Conservation (phyloP, 768 basidiomycete genomes). For the Collybiopsis confluens region DNA sequence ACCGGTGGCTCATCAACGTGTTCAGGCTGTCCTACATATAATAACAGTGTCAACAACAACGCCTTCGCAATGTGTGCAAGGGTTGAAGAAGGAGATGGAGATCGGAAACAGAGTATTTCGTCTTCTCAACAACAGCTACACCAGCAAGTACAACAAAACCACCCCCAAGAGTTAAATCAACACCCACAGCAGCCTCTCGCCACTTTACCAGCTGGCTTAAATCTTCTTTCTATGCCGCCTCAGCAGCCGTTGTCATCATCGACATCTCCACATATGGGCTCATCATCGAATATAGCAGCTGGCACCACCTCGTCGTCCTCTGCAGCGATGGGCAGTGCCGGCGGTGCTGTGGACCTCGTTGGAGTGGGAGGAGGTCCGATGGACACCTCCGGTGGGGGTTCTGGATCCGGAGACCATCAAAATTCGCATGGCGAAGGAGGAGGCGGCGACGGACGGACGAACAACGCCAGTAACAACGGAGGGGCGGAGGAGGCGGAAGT, state of each 20-base stretch:
- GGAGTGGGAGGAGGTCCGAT: too few species aligned
- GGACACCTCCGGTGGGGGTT: background rate
- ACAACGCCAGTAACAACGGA: slow-evolving; percentile 10
- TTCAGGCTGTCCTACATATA: slow-evolving; percentile 94
- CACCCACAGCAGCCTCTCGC: too few species aligned
- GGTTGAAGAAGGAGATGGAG: slow-evolving; percentile 21
- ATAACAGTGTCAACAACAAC: slow-evolving; percentile 92
- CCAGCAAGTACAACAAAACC: too few species aligned
- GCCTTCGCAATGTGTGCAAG: slow-evolving; percentile 45
- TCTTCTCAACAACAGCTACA: slow-evolving; percentile 14
- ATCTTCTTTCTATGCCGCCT: background rate
- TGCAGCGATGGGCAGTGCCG: too few species aligned
- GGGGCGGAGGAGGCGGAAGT: slow-evolving; percentile 7
- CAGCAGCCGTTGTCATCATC: background rate
- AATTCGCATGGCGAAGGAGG: background rate
- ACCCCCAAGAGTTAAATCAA: too few species aligned
- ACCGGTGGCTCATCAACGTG: slow-evolving; percentile 93
- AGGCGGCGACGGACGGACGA: slow-evolving; percentile 2
- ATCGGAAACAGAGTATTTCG: slow-evolving; percentile 23
- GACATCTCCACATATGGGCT: slow-evolving; percentile 3
- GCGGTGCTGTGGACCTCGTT: too few species aligned
- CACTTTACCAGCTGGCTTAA: too few species aligned
- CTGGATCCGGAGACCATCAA: background rate
- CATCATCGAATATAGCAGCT: background rate
- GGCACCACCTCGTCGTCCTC: background rate